These are phyloP conservation scores for Botrytis byssoidea DNA, from an alignment of 2,329 filamentous ascomycete genomes.

Conservation along the genomic window DNA sequence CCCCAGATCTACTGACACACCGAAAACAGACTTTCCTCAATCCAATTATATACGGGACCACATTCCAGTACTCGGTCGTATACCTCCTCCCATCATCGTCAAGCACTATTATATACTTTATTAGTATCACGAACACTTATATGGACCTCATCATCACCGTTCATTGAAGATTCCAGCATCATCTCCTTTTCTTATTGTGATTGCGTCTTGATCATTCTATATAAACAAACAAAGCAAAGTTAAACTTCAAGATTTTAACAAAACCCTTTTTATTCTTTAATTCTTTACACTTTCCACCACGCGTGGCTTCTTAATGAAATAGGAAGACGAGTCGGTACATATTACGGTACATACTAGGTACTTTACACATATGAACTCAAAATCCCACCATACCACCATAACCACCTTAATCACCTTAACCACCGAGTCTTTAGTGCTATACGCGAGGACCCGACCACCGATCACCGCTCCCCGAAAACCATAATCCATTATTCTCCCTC, in stretches of 20 bases:
- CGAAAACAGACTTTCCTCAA: not conserved
- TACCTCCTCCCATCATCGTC: not conserved
- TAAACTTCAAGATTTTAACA: too few relatives aligned
- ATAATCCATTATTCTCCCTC: constrained; percentile 12
- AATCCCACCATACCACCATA: not conserved
- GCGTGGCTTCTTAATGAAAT: not conserved
- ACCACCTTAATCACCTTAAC: not conserved
- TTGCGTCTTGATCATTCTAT: not conserved
- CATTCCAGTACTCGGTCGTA: not conserved
- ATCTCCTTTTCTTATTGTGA: not conserved
- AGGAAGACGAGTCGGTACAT: not conserved
- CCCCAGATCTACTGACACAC: not conserved
- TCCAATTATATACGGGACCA: not conserved
- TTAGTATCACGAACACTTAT: not conserved
- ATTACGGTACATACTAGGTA: not conserved
- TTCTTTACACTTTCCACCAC: not conserved
- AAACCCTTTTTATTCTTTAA: not conserved
- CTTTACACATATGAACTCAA: too few relatives aligned
- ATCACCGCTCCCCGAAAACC: constrained; percentile 15
- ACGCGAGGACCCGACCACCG: constrained; percentile 15
- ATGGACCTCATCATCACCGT: not conserved
- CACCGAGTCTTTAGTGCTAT: constrained; percentile 1
- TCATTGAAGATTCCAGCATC: too few relatives aligned
- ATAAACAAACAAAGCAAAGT: not conserved
- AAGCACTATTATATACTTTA: not conserved